Conservation (phyloP, 805 yeast species). For the Metschnikowia kofuensis region DNA sequence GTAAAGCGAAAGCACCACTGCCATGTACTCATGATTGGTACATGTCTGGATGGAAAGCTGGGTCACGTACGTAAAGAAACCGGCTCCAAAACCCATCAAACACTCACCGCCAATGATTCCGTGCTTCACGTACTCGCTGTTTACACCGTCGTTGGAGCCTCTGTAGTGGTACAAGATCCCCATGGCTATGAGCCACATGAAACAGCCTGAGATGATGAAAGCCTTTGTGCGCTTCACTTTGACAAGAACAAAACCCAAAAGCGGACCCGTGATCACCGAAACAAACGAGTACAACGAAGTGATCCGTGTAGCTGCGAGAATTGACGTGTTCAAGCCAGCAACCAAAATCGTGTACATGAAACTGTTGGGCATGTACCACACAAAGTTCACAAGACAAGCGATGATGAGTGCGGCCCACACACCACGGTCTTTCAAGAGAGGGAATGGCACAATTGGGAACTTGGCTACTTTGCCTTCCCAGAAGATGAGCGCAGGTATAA, state of each 20-base stretch:
- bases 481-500: conserved; percentile 54
- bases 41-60: conserved; percentile 60
- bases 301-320: conserved; percentile 65
- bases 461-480: conserved; percentile 59
- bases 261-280: conserved; percentile 57
- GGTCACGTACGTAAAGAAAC: conserved; percentile 64
- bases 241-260: conserved; percentile 53
- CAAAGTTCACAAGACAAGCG: conserved; percentile 56
- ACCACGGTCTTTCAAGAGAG: conserved; percentile 62
- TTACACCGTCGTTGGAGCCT: conserved; percentile 42
- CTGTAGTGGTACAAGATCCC: conserved; percentile 60
- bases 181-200: conserved; percentile 57
- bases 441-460: conserved; percentile 62
- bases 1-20: conserved; percentile 55
- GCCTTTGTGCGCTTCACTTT: conserved; percentile 50
- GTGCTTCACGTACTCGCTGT: conserved; percentile 24
- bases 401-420: conserved; percentile 68
- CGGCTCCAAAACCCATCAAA: conserved; percentile 70
- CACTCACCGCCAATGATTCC: conserved; percentile 68
- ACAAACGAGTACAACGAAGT: conserved; percentile 61
- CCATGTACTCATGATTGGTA: conserved; percentile 62
- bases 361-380: conserved; percentile 68
- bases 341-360: conserved; percentile 64
- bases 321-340: conserved; percentile 59
- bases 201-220: conserved; percentile 57